Base-by-base conservation (phyloP, 2,329 filamentous ascomycete genomes). In the Fusarium illudens region DNA sequence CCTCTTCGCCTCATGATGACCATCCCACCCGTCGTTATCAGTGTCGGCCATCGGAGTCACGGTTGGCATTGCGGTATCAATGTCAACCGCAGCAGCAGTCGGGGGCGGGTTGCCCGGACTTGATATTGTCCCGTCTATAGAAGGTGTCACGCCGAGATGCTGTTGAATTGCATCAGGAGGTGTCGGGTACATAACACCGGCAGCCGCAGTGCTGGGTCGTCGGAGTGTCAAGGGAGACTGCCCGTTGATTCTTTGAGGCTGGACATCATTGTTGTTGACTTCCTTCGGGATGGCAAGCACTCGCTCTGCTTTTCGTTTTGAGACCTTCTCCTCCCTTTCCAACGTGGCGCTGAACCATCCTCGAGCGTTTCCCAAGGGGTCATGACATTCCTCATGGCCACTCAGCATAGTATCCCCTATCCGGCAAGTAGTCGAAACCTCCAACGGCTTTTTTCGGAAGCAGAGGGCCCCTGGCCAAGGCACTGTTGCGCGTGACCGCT, bases 171-270 rank as follows among this genome's bases (percentile, higher is more conserved):
- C 89, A 73, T 92, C 90, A 11, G 90, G 90, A 2, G 90, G 90
- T 6, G 90, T 93, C 9, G 89, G 90, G 74, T 93, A 92, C 78
- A 92, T 88, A 2, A 86, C 84, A 39, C 86, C 85, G 22, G 81
- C 78, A 6, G 80, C 77, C 12, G 79, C 75, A 7, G 79, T 83
- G 67, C 82, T 84, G 34, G 84, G 78, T 70, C 86, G 81, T 65
- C 86, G 82, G 7, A 86, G 71, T 15, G 81, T 79, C 19, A 85
- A 68, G 7, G 87, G 85, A 8, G 87, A 88, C 51, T 86, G 81
- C 2, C 82, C 85, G 65, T 81, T 86, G 22, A 83, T 71, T 53
- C 68, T 77, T 76, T 79, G 60, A 76, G 80, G 22, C 77, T 78
- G 70, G 78, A 83, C 76, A 73, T 67, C 86, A 79, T 50, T 76